Base-by-base conservation (phyloP, 208 protist genomes). In the Balamuthia mandrillaris region DNA sequence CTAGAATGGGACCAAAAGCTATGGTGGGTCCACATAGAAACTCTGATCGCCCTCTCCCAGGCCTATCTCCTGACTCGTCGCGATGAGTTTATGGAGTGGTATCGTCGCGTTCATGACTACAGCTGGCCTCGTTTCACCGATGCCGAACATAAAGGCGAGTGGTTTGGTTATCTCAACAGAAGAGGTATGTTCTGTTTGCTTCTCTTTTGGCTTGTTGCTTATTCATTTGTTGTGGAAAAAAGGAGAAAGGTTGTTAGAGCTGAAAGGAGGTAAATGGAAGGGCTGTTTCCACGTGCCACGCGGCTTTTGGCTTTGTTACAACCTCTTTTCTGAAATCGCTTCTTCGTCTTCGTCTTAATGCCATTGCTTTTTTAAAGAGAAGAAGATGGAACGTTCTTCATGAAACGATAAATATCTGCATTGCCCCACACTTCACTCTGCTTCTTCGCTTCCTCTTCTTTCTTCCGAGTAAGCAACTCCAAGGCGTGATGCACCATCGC, bases 1-100 rank as follows among this genome's bases (percentile, higher is more conserved):
- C 74, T 82, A 2, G 74, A 82, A 24, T 82, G 74, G 74, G 74
- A 82, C 56, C 74, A 82, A 24, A 82, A 82, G 56, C 74, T 82
- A 12, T 82, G 74, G 74, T 82, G 74, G 74, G 74, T 82, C 2
- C 74, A 82, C 74, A 39, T 21, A 35, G 74, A 82, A 27, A 16
- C 74, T 2, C 74, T 82, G 4, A 35, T 82, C 9, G 74, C 74
- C 2, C 39, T 52, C 21, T 27, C 39, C 37, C n/a, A 65, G 21
- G 39, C 45, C 51, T 82, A 54, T 41, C 54, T 41, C 4, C 29
- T 63, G 37, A 82, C 74, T 37, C 27, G n/a, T n/a, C 27, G 39
- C 37, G 37, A 2, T 24, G 18, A 51, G 39, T 60, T 45, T 16
- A 27, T 29, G 10, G 74, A 82, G n/a, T 82, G 74, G 74, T 82